phyloP scores from a whole-genome alignment of 202 grass and related monocot species.

The Zizania palustris region DNA sequence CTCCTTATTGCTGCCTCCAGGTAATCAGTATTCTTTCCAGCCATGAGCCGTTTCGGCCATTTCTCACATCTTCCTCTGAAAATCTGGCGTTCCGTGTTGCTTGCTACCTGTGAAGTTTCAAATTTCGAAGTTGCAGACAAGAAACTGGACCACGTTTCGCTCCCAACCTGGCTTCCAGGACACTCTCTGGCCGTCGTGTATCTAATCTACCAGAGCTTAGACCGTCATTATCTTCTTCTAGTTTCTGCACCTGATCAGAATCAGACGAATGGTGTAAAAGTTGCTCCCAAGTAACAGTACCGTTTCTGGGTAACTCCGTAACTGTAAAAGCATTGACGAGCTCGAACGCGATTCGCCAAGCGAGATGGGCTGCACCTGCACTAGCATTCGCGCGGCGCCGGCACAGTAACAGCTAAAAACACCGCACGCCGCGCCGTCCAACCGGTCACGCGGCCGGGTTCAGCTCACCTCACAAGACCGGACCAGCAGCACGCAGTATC shows the following conservation, averaged over 20 bases:
- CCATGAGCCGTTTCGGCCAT: neutral
- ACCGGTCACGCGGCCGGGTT: too few species aligned
- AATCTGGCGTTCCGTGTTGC: neutral
- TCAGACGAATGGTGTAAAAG: neutral
- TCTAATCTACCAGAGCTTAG: neutral
- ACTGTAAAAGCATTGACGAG: neutral
- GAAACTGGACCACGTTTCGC: neutral
- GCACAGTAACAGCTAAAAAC: neutral
- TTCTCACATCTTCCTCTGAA: neutral
- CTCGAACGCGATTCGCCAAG: neutral
- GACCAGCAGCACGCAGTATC: neutral
- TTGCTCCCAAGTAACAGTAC: neutral
- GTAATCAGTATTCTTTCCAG: neutral
- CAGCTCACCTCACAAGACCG: too few species aligned
- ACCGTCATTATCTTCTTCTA: neutral
- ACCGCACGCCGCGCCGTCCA: conserved; percentile 1
- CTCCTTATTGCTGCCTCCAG: neutral
- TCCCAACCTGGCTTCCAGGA: conserved; percentile 5
- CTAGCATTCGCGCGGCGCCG: neutral
- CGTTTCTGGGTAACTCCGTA: neutral
- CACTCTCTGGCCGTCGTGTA: neutral
- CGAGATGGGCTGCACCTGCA: neutral
- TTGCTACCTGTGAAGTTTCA: neutral
- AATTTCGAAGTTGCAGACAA: neutral
- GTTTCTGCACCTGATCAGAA: neutral